Base-by-base conservation (phyloP, 805 yeast genomes). In the Ogataea degrootiae region DNA sequence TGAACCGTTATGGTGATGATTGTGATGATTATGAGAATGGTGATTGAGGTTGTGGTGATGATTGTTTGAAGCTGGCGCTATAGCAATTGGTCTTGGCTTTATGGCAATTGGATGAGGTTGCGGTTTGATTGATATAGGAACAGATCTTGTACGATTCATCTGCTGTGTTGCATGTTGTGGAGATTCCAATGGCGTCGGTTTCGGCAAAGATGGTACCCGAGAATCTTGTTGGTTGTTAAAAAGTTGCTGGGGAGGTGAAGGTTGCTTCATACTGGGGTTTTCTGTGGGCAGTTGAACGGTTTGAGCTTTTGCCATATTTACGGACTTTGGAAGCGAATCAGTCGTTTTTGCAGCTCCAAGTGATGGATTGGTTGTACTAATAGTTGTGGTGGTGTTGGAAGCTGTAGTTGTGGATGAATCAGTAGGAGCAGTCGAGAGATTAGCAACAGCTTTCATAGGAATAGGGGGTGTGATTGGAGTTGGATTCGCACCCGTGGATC, bases 31-130 rank as follows among this genome's bases (percentile, higher is more conserved):
- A 19, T 40, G 49, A 17, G 35, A 29, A 34, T 34, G 45, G 40
- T 16, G 16, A 22, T 37, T 37, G 40, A 6, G 49, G 45, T 52
- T 17, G 39, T 37, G 43, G 41, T 38, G 42, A 34, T 34, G 38
- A 46, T 49, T 23, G 31, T 26, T 40, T 8, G 44, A 45, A 2
- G 58, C 56, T 4, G 58, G 57, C 15, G 62, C 61, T 6, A 54
- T 53, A n/a, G 60, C 50, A 11, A 54, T 53, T 16, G 58, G 63
- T 45, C 53, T 62, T 8, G 67, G 66, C 35, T 58, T 60, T 22
- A 63, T 63, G 1, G 67, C 67, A 21, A 62, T 62, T 0, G 66
- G 66, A 34, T 62, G 65, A 6, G 54, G 57, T 29, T 53, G 52
- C 7, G 42, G 43, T 23, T 50, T 53, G 12, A 19, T 21, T 34